Evolutionary conservation across 305 asterid genomes (phyloP).

Genomic region (Fraxinus latifolia): DNA sequence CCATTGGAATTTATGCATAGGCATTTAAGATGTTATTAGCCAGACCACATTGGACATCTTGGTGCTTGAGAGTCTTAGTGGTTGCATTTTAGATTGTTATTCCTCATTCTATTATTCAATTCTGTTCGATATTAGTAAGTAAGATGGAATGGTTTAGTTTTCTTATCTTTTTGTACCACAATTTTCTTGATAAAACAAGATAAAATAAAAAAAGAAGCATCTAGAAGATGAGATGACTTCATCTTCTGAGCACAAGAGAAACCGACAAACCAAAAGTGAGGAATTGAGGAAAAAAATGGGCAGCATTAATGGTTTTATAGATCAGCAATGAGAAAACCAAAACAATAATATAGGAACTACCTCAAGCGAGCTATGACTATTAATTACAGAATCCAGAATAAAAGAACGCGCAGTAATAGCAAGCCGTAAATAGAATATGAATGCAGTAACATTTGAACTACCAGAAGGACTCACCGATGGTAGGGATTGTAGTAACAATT

Average conservation of each 20-base stretch:
- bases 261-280: not conserved
- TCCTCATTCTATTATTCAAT: not conserved
- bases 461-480: conserved; percentile 28
- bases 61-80: not conserved
- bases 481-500: conserved; percentile 43
- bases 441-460: not conserved
- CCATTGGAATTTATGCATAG: not conserved
- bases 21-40: not conserved
- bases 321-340: not conserved
- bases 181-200: not conserved
- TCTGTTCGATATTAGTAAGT: not conserved
- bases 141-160: not conserved
- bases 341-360: not conserved
- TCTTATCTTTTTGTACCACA: not conserved
- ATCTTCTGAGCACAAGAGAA: not conserved
- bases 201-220: not conserved
- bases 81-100: not conserved
- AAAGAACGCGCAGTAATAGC: not conserved
- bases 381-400: not conserved
- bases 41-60: not conserved
- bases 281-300: not conserved
- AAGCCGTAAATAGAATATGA: not conserved
- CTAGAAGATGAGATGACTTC: not conserved
- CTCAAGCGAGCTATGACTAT: not conserved
- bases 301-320: not conserved